These are phyloP conservation scores for Sodiomyces alkalinus DNA, from an alignment of 2,329 filamentous ascomycete species.

Conservation along the genomic window DNA sequence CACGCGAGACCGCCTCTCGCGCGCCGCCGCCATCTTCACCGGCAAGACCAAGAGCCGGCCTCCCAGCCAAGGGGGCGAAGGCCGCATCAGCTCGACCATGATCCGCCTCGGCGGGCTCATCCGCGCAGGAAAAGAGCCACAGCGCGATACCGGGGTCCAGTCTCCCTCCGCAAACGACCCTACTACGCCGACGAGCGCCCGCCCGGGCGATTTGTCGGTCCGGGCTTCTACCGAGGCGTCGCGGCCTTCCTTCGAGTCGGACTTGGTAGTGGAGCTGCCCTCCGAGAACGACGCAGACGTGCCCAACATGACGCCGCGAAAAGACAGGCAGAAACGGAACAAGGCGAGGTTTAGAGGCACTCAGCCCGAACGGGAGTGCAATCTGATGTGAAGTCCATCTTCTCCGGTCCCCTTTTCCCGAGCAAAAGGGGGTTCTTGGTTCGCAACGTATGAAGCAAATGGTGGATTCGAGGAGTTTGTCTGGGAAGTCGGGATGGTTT, in stretches of 20 bases:
- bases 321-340: slow-evolving; percentile 18
- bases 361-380: slow-evolving; percentile 29
- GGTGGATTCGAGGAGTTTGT: too few species aligned
- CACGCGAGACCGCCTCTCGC: slow-evolving; percentile 37
- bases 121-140: slow-evolving; percentile 33
- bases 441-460: not conserved
- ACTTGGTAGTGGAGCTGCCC: not conserved
- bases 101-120: slow-evolving; percentile 37
- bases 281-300: slow-evolving; percentile 9
- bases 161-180: slow-evolving; percentile 4
- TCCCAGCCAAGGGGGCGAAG: slow-evolving; percentile 42
- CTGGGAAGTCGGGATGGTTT: too few species aligned
- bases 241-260: slow-evolving; percentile 2
- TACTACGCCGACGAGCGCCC: slow-evolving; percentile 1
- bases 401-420: too few species aligned
- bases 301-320: slow-evolving; percentile 5
- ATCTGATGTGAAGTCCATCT: slow-evolving; percentile 28
- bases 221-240: not conserved
- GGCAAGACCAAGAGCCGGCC: slow-evolving; percentile 36
- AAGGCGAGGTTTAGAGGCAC: slow-evolving; percentile 20
- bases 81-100: slow-evolving; percentile 41
- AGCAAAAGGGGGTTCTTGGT: not conserved
- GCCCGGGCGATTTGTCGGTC: not conserved
- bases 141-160: slow-evolving; percentile 15
- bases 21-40: slow-evolving; percentile 40